phyloP scores from a whole-genome alignment of 2,329 filamentous ascomycete genomes.

The Mycosphaerella sp. region DNA sequence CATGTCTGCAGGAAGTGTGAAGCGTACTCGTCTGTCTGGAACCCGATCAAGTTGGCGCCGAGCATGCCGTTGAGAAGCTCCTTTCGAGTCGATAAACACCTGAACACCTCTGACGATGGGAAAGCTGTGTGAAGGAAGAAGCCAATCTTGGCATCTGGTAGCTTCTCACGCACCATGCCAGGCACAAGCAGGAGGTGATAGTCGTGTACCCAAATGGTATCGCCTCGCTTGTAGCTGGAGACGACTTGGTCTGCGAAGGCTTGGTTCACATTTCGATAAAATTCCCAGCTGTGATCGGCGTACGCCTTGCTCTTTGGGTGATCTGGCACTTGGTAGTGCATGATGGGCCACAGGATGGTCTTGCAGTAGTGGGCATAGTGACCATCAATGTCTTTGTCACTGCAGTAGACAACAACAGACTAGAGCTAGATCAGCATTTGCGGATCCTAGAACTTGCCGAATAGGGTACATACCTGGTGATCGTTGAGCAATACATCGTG shows the following conservation, averaged over 20 bases:
- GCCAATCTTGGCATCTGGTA: conserved; percentile 89
- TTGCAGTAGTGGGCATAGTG: conserved; percentile 97
- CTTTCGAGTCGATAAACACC: conserved; percentile 79
- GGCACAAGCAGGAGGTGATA: conserved; percentile 90
- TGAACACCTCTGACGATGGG: conserved; percentile 91
- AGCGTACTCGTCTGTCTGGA: conserved; percentile 89
- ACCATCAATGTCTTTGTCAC: conserved; percentile 87
- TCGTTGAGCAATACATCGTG: conserved; percentile 74
- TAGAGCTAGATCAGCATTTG: conserved; percentile 46
- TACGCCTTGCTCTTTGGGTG: conserved; percentile 98
- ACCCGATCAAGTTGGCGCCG: conserved; percentile 84
- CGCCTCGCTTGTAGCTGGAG: conserved; percentile 86
- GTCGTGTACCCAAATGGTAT: conserved; percentile 92
- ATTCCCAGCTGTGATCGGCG: conserved; percentile 83
- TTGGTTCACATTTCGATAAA: conserved; percentile 84
- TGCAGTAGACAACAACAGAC: conserved; percentile 76
- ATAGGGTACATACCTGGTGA: conserved; percentile 14
- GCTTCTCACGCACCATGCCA: conserved; percentile 78
- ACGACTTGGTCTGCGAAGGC: conserved; percentile 88
- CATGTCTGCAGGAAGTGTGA: conserved; percentile 94
- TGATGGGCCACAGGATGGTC: conserved; percentile 94
- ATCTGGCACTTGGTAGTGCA: conserved; percentile 96
- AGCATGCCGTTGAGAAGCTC: conserved; percentile 88
- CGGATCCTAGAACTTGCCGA: neutral
- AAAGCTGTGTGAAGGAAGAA: conserved; percentile 96